Base-by-base conservation (phyloP, 805 yeast genomes). In the Candida tammaniensis region DNA sequence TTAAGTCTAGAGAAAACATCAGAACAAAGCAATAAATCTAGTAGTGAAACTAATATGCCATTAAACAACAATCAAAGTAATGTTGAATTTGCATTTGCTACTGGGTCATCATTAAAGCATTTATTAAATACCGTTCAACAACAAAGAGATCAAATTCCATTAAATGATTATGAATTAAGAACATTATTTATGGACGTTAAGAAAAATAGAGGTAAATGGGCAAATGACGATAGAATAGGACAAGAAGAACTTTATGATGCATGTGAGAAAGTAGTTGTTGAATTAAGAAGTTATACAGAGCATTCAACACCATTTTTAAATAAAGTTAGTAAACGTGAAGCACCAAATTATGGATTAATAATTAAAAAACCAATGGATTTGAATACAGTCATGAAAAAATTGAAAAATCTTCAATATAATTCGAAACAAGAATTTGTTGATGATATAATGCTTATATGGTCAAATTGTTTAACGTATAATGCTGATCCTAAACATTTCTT, bases 211-310 rank as follows among this genome's bases (percentile, higher is more conserved):
- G 94, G 98, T 0, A 93, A 93, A 60, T 93, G 98, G 99, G 94
- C 97, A 7, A 86, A 86, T 38, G 97, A 93, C 53, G 95, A 89
- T 38, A 73, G 85, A 42, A 80, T 93, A 27, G 99, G 99, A 5
- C 99, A 93, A 61, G 99, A 93, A 54, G 99, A 94, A 56, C 71
- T 93, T 15, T 93, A 93, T 52, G 98, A 94, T 48, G 96, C 97
- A 0, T 91, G 97, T 51, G 99, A 93, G 49, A 89, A 88, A 52
- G 98, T 93, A 1, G 89, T 91, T 0, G 64, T 81, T 44, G 98
- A 93, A 49, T 64, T 93, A 20, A 73, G 98, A 52, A 86, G 91
- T 5, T 86, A 83, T 47, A 91, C 98, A 0, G 97, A 93, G 52
- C 98, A 93, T 59, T 88, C 97, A 0, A 88, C 97, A 1, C 95